phyloP scores from a whole-genome alignment of 2,329 filamentous ascomycete genomes.

The Mycogone perniciosa region DNA sequence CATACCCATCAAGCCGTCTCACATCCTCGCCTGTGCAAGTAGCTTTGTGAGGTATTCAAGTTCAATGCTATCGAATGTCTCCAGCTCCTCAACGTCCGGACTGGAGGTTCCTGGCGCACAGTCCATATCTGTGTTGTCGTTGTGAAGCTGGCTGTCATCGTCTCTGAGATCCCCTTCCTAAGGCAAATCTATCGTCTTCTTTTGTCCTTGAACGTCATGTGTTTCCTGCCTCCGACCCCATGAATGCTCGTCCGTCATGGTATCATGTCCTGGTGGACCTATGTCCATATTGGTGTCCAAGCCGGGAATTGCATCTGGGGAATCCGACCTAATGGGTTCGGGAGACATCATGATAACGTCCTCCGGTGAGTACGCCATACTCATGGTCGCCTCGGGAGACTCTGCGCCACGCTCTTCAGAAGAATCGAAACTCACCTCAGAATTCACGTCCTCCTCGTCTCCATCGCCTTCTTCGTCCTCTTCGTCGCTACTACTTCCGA shows the following conservation, averaged over 20 bases:
- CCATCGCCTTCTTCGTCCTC: slow-evolving; percentile 93
- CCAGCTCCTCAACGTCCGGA: slow-evolving; percentile 18
- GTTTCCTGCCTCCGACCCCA: background rate
- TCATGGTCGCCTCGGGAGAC: slow-evolving; percentile 23
- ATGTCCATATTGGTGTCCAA: slow-evolving; percentile 11
- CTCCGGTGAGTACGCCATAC: slow-evolving; percentile 22
- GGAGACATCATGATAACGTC: slow-evolving; percentile 29
- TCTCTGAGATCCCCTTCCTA: slow-evolving; percentile 8
- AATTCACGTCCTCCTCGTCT: slow-evolving; percentile 67
- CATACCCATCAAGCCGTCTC: background rate
- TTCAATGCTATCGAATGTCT: slow-evolving; percentile 25
- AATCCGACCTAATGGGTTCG: slow-evolving; percentile 21
- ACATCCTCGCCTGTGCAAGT: slow-evolving; percentile 15
- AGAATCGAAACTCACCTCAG: slow-evolving; percentile 52
- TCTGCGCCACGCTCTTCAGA: slow-evolving; percentile 25
- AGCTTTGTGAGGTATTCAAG: slow-evolving; percentile 22
- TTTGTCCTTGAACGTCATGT: slow-evolving; percentile 1
- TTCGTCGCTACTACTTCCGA: slow-evolving; percentile 91
- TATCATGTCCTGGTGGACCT: slow-evolving; percentile 1
- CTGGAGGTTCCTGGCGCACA: background rate
- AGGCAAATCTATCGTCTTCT: slow-evolving; percentile 7
- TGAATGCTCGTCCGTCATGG: slow-evolving; percentile 1
- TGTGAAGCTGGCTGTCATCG: slow-evolving; percentile 6
- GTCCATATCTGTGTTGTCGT: slow-evolving; percentile 3
- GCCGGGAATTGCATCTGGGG: slow-evolving; percentile 16